phyloP scores from a whole-genome alignment of 164 flowering plant genomes.

The Malania oleifera region DNA sequence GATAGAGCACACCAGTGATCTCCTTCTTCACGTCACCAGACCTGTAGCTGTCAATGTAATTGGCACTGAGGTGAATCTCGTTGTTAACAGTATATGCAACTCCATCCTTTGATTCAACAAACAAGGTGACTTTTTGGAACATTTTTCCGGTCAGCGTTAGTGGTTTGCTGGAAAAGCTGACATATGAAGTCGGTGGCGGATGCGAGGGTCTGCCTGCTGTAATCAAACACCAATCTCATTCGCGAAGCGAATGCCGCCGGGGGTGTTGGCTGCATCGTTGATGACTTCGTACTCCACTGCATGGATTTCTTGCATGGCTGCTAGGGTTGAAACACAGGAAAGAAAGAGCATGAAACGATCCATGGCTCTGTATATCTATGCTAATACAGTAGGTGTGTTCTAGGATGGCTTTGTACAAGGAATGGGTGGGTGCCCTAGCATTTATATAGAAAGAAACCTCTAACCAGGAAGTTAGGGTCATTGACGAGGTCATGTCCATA shows the following conservation, averaged over 20 bases:
- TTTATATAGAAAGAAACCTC: no score
- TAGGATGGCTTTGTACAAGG: no score
- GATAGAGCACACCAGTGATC: neutral
- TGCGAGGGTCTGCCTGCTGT: neutral
- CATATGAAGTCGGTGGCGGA: neutral
- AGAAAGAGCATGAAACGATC: neutral
- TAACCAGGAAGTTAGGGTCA: no score
- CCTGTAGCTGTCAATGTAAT: constrained; percentile 21
- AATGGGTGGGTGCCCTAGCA: no score
- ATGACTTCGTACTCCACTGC: neutral
- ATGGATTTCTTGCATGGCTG: neutral
- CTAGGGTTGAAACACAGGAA: neutral
- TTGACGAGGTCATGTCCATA: no score
- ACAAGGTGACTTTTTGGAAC: neutral
- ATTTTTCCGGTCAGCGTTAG: neutral
- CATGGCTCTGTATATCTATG: no score
- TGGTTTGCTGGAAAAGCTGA: neutral
- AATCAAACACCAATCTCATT: neutral
- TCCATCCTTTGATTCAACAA: neutral
- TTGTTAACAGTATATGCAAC: neutral
- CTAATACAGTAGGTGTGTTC: no score
- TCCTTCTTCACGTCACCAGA: constrained; percentile 26
- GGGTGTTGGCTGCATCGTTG: neutral
- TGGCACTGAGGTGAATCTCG: neutral
- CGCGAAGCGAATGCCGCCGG: neutral